phyloP scores from a whole-genome alignment of 768 basidiomycete genomes.

The Leccinum sublutescens region DNA sequence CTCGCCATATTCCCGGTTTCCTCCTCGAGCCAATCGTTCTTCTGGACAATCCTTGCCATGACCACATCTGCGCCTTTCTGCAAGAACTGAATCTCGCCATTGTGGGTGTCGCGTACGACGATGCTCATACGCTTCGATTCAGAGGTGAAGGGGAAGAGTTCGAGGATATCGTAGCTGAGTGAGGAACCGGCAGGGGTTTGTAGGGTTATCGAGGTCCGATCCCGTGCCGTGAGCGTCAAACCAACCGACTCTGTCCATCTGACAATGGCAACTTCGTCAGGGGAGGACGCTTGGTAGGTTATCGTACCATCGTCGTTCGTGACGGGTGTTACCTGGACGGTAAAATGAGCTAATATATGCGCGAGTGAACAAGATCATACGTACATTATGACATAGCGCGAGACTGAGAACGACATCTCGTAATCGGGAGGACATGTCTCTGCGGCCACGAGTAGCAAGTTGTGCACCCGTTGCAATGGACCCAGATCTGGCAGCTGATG shows the following conservation, averaged over 20 bases:
- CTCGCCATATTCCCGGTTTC: slow-evolving; percentile 98
- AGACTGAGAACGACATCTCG: slow-evolving; percentile 91
- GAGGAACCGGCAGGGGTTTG: slow-evolving; percentile 64
- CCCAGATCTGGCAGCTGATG: slow-evolving; percentile 46
- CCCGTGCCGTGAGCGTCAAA: slow-evolving; percentile 82
- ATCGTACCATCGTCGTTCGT: slow-evolving; percentile 91
- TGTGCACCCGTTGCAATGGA: slow-evolving; percentile 74
- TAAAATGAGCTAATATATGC: neutral
- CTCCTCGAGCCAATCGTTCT: slow-evolving; percentile 99
- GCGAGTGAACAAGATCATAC: slow-evolving; percentile 15
- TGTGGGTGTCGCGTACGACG: slow-evolving; percentile 75
- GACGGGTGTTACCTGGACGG: slow-evolving; percentile 90
- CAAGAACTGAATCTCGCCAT: slow-evolving; percentile 81
- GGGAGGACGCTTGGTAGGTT: slow-evolving; percentile 98
- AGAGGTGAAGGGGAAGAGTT: slow-evolving; percentile 97
- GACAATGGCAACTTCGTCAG: slow-evolving; percentile 98
- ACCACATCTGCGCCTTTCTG: slow-evolving; percentile 99
- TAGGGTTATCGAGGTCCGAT: slow-evolving; percentile 87
- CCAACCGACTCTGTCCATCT: slow-evolving; percentile 96
- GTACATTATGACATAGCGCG: slow-evolving; percentile 93
- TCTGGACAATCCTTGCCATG: slow-evolving; percentile 91
- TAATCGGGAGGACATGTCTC: slow-evolving; percentile 94
- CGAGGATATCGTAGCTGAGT: slow-evolving; percentile 80
- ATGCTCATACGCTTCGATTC: slow-evolving; percentile 99
- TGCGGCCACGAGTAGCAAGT: slow-evolving; percentile 78